These are phyloP conservation scores for Solioccasus polychromus DNA, from an alignment of 768 basidiomycete species.

Conservation along the genomic window DNA sequence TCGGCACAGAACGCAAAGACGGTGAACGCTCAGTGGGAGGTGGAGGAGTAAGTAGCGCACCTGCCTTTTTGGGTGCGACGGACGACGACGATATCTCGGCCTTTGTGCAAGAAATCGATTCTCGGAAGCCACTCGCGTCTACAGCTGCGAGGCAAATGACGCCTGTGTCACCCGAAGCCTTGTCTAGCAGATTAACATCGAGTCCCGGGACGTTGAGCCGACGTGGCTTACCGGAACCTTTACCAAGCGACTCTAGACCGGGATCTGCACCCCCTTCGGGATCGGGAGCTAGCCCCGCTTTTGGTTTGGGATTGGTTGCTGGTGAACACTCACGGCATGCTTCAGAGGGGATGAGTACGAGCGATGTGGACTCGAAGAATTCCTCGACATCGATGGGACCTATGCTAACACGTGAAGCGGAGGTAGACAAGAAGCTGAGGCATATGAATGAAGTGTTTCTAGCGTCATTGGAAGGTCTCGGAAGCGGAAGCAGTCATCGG, in stretches of 20 bases:
- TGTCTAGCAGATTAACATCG: not conserved
- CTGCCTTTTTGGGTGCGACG: constrained; percentile 48
- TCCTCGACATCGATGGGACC: constrained; percentile 37
- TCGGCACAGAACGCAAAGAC: constrained; percentile 19
- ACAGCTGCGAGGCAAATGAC: constrained; percentile 15
- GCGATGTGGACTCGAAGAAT: constrained; percentile 20
- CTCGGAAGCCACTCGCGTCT: constrained; percentile 54
- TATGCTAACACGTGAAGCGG: constrained; percentile 63
- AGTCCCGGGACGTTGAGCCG: constrained; percentile 7
- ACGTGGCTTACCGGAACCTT: not conserved
- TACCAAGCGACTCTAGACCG: constrained; percentile 2
- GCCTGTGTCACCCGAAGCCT: not conserved
- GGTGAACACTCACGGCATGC: constrained; percentile 17
- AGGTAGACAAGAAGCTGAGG: constrained; percentile 60
- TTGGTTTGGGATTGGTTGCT: constrained; percentile 17
- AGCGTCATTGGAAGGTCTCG: constrained; percentile 60
- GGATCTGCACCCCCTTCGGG: constrained; percentile 1
- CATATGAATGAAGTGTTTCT: constrained; percentile 70
- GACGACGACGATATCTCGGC: constrained; percentile 78
- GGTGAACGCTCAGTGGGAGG: constrained; percentile 20
- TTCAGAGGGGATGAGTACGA: constrained; percentile 19
- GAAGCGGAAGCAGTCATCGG: constrained; percentile 33
- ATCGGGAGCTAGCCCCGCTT: not conserved
- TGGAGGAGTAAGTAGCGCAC: constrained; percentile 16
- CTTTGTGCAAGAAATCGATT: constrained; percentile 76